Evolutionary conservation across 2,329 filamentous ascomycete species (phyloP), one percentile per base, ranked within the genome.

Genomic region (Ophiobolus disseminans): DNA sequence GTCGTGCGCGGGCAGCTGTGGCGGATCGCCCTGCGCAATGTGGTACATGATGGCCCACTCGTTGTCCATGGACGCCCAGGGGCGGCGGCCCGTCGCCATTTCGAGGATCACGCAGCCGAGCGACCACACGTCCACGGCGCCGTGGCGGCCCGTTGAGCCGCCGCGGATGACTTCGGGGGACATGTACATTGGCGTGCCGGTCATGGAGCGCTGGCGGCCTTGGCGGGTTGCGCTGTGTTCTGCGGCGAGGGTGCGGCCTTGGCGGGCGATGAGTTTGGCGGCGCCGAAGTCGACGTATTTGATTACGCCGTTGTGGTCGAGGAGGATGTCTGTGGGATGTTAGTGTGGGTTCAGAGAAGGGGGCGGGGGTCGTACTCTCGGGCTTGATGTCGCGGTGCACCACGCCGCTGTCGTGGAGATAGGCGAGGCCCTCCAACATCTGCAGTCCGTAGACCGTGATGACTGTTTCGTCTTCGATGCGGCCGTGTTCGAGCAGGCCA

Each of bases 1-100:
- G 42, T 97, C 93, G 1, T 79, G 72, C 1, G 84, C 81, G 1
- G 94, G 94, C 46, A 97, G 80, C 69, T 91, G 88, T 5, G 94
- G 94, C 39, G 91, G 89, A 64, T 97, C 96, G 57, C 94, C 94
- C 70, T 96, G 93, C 1, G 94, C 94, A 67, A 99, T 99, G 78
- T 97, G 97, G 82, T 97, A 99, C 94, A 99, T 99, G 77, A 99
- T 97, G 32, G 94, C 94, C 91, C 92, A 99, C 74, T 99, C 94
- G 70, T 99, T 99, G 77, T 99, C 94, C 37, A 97, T 85, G 57
- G 88, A 91, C 20, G 91, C 91, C 94, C 94, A 99, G 1, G 94
- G 94, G 13, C 93, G 86, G 54, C 91, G 85, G 16, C 94, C 94
- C 0, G 94, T 99, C 3, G 91, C 91, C 93, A 99, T 97, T 74